Evolutionary conservation across 306 rosid genomes (phyloP).

Genomic region (Fragaria ananassa): DNA sequence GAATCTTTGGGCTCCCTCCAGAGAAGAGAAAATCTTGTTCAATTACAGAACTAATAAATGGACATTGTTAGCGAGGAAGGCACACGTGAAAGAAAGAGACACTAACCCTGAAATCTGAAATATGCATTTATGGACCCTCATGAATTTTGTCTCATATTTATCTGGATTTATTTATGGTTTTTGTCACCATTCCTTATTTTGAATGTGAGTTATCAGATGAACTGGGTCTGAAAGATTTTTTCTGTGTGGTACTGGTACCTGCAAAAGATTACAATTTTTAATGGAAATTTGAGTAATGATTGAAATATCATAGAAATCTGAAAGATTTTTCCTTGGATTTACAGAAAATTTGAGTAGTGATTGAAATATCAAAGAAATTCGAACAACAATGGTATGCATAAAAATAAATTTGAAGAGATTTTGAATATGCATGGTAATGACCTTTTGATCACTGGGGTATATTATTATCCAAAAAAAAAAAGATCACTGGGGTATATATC

Average conservation of each 20-base stretch:
- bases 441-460: too few species aligned
- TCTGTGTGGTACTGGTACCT: not conserved
- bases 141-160: not conserved
- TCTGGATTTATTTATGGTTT: not conserved
- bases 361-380: too few species aligned
- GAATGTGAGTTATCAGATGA: not conserved
- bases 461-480: too few species aligned
- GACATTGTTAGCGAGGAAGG: slow-evolving; percentile 13
- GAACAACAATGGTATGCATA: not conserved
- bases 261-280: too few species aligned
- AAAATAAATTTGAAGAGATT: not conserved
- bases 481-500: too few species aligned
- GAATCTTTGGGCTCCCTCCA: slow-evolving; percentile 34
- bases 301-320: not conserved
- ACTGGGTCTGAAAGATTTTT: not conserved
- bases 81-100: slow-evolving; percentile 18
- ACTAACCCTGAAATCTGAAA: slow-evolving; percentile 14
- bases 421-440: not conserved
- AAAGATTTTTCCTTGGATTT: too few species aligned
- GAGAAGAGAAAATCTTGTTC: not conserved
- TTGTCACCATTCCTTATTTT: not conserved
- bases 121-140: slow-evolving; percentile 5
- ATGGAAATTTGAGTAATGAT: not conserved
- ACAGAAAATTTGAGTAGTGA: too few species aligned
- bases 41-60: slow-evolving; percentile 3